phyloP scores from a whole-genome alignment of 441 rosid species.

The Pelargonium cotyledonis region DNA sequence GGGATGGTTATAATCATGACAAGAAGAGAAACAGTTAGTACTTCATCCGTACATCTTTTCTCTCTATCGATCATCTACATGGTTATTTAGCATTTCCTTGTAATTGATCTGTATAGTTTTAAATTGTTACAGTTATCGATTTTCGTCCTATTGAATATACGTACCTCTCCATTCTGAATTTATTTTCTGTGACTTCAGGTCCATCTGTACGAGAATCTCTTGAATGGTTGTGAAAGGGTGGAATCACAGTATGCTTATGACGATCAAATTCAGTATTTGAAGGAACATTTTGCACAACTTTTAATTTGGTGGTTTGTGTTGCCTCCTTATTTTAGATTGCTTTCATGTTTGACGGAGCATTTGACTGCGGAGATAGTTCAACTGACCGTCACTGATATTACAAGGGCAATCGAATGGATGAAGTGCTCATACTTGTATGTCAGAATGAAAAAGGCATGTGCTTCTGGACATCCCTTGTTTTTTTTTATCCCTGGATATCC shows the following conservation, averaged over 20 bases:
- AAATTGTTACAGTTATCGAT: slow-evolving; percentile 1
- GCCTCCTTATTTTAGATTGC: slow-evolving; percentile 52
- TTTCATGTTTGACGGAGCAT: slow-evolving; percentile 85
- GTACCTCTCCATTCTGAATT: slow-evolving; percentile 6
- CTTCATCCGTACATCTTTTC: slow-evolving; percentile 18
- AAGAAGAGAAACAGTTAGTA: slow-evolving; percentile 77
- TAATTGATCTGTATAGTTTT: background rate
- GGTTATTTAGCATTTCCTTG: slow-evolving; percentile 18
- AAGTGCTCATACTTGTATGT: slow-evolving; percentile 88
- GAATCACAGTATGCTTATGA: slow-evolving; percentile 78
- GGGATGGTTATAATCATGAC: slow-evolving; percentile 96
- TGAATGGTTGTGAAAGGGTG: slow-evolving; percentile 90
- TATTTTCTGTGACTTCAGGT: slow-evolving; percentile 45
- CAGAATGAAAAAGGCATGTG: slow-evolving; percentile 82
- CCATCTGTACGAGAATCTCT: slow-evolving; percentile 83
- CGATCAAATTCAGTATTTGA: slow-evolving; percentile 19
- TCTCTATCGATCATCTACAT: slow-evolving; percentile 5
- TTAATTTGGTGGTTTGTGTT: slow-evolving; percentile 16
- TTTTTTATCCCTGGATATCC: slow-evolving; percentile 3
- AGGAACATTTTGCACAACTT: slow-evolving; percentile 9
- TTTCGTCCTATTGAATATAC: slow-evolving; percentile 7
- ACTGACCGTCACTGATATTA: slow-evolving; percentile 68
- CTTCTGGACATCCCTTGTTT: slow-evolving; percentile 10
- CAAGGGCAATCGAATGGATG: slow-evolving; percentile 95
- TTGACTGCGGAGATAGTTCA: slow-evolving; percentile 96